Evolutionary conservation across 2,329 filamentous ascomycete genomes (phyloP), one percentile per base, ranked within the genome.

Genomic region (Colletotrichum sp.): DNA sequence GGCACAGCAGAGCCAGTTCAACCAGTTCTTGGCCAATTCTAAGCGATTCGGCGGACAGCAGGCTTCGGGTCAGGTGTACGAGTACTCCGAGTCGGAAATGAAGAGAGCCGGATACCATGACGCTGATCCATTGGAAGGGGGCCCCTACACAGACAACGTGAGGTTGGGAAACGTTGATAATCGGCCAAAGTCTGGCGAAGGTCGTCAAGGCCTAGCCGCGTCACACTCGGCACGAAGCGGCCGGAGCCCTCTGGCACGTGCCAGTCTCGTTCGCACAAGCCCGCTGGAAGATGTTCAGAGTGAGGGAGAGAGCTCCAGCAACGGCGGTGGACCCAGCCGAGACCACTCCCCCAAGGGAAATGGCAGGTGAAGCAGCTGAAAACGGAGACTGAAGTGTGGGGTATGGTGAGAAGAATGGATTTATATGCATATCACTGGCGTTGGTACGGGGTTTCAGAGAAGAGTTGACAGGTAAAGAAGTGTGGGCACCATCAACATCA

Each of bases 1-100:
- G 80, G 92, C 93, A 3, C 94, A 94, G 81, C 88, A 89, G 56
- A 88, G 84, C 71, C 89, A 90, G 79, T 81, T 85, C 48, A 76
- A 76, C 60, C 74, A 76, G 71, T 76, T 76, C 32, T 27, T 76
- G 74, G 36, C 74, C 52, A 76, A 84, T 34, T 77, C 76, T 39
- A 76, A 70, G 39, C 56, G 74, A 22, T 74, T 76, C 52, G 74
- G 74, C 15, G 43, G 64, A 22, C 71, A 74, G 32, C 34, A 34
- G 15, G 16, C 48, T 22, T 82, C 82, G 8, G 87, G 87, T 4
- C 87, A 88, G 55, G 86, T 89, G 9, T 89, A 88, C 76, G 89
- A 90, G 78, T 86, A 89, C 65, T 84, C 86, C 10, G 86, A 86
- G n/a, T 83, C 84, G 10, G 85, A 87, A 39, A 79, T 81, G 75